phyloP scores from a whole-genome alignment of 768 basidiomycete genomes.

The Hygrocybe punicea region DNA sequence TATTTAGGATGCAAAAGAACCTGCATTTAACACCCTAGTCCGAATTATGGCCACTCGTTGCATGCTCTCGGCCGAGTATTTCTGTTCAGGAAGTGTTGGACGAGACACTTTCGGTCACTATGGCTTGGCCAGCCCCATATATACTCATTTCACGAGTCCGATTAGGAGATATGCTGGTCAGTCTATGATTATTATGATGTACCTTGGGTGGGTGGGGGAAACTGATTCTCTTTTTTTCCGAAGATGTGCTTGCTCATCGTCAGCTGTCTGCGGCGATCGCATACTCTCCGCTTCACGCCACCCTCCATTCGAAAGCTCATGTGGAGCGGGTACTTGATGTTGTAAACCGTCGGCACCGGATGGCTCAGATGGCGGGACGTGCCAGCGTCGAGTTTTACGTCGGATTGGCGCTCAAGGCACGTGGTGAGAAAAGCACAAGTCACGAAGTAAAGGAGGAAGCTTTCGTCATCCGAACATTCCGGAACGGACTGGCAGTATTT shows the following conservation, averaged over 20 bases:
- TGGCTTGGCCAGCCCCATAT: constrained; percentile 94
- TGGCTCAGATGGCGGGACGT: constrained; percentile 96
- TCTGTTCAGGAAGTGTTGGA: constrained; percentile 90
- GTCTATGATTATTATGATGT: constrained; percentile 14
- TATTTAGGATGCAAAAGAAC: constrained; percentile 69
- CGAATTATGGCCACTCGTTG: constrained; percentile 99
- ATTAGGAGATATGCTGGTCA: constrained; percentile 92
- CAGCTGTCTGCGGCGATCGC: constrained; percentile 90
- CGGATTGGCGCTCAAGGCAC: constrained; percentile 80
- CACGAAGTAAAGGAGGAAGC: constrained; percentile 69
- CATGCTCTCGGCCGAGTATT: constrained; percentile 98
- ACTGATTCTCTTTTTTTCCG: neutral
- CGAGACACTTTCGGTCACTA: constrained; percentile 95
- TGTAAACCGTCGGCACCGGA: constrained; percentile 87
- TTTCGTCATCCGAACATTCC: constrained; percentile 89
- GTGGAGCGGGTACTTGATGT: constrained; percentile 84
- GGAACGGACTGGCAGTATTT: constrained; percentile 95
- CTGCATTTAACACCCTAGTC: constrained; percentile 95
- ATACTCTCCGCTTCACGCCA: constrained; percentile 76
- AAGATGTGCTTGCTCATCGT: constrained; percentile 91
- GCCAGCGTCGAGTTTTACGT: constrained; percentile 98
- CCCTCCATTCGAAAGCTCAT: constrained; percentile 81
- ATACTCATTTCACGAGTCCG: constrained; percentile 98
- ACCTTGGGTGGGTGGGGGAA: neutral
- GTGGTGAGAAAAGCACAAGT: constrained; percentile 45